Conservation (phyloP, 495 filamentous ascomycete genomes). For the Xylaria nigripes region DNA sequence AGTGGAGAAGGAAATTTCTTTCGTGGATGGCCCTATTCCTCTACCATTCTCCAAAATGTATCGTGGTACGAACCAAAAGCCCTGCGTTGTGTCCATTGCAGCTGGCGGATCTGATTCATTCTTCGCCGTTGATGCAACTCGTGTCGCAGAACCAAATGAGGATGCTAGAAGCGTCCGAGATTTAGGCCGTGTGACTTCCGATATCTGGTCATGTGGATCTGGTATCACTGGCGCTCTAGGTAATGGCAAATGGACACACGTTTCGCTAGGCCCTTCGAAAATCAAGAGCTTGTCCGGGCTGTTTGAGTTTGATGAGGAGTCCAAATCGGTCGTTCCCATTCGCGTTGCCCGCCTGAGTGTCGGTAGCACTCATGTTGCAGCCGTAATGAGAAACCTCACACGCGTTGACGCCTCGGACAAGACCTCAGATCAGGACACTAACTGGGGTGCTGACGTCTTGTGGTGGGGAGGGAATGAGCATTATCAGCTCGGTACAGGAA, state of each 20-base stretch:
- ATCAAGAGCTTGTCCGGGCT: constrained; percentile 76
- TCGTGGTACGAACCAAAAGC: constrained; percentile 45
- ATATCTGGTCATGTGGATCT: constrained; percentile 78
- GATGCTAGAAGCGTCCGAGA: constrained; percentile 24
- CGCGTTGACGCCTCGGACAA: constrained; percentile 45
- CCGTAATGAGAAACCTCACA: constrained; percentile 71
- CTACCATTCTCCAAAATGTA: constrained; percentile 66
- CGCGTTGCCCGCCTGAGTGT: constrained; percentile 60
- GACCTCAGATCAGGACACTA: constrained; percentile 54
- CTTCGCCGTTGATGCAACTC: constrained; percentile 72
- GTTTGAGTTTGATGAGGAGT: constrained; percentile 74
- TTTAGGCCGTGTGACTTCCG: constrained; percentile 49
- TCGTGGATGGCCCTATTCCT: constrained; percentile 58
- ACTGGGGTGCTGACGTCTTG: constrained; percentile 77
- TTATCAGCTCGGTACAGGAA: constrained; percentile 88
- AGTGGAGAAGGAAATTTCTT: constrained; percentile 49
- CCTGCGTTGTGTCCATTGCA: constrained; percentile 62
- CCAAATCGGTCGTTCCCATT: constrained; percentile 63
- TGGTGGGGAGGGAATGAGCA: constrained; percentile 94
- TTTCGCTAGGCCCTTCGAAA: constrained; percentile 69
- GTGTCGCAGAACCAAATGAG: constrained; percentile 37
- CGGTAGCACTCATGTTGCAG: constrained; percentile 70
- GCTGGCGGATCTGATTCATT: constrained; percentile 83
- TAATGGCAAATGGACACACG: constrained; percentile 83
- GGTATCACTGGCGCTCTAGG: constrained; percentile 79